A percentile compares a stretch with the other conserved stretches of the same genome.
Conservation (phyloP, 108 stramenopile species). For the Pelagomonas calceolata region DNA sequence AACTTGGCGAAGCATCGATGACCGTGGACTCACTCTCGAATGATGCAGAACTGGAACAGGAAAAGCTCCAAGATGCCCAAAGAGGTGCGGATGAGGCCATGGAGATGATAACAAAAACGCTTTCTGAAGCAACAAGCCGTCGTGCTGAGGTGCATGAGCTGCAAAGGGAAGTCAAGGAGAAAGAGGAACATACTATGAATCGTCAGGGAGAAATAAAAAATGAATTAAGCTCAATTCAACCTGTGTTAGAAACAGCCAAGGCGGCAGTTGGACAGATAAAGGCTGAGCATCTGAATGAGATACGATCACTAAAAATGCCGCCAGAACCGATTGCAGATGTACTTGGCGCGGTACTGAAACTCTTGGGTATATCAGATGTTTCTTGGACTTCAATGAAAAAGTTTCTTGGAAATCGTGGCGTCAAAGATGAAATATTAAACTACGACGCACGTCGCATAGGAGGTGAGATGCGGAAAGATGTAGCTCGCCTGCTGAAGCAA, state of each 20-base stretch:
- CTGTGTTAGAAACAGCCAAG: conserved; percentile 45
- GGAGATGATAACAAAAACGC: conserved; percentile 50
- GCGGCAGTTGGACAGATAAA: conserved; percentile 46
- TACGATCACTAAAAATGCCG: conserved; percentile 43
- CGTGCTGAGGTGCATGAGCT: conserved; percentile 37
- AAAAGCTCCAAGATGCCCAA: conserved; percentile 37
- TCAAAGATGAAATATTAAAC: conserved; percentile 50
- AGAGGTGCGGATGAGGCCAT: conserved; percentile 44
- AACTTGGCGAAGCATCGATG: conserved; percentile 38
- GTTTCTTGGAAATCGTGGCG: conserved; percentile 46
- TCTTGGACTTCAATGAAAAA: conserved; percentile 48
- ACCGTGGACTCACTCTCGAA: conserved; percentile 40
- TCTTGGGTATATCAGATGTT: conserved; percentile 43
- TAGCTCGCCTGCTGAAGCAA: conserved; percentile 30
- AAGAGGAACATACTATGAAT: conserved; percentile 30
- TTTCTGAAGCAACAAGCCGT: conserved; percentile 32
- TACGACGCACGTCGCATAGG: conserved; percentile 43
- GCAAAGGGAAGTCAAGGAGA: conserved; percentile 22
- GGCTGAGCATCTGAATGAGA: conserved; percentile 43
- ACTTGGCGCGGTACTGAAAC: conserved; percentile 40
- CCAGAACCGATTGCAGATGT: conserved; percentile 48
- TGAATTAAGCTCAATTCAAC: conserved; percentile 41
- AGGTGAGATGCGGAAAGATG: conserved; percentile 32
- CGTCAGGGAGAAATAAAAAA: conserved; percentile 42
- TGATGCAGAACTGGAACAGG: conserved; percentile 33